Percentiles rank a stretch among this genome's conserved stretches.
Evolutionary conservation across 768 basidiomycete species (phyloP).

Genomic region (Termitomyces sp.): DNA sequence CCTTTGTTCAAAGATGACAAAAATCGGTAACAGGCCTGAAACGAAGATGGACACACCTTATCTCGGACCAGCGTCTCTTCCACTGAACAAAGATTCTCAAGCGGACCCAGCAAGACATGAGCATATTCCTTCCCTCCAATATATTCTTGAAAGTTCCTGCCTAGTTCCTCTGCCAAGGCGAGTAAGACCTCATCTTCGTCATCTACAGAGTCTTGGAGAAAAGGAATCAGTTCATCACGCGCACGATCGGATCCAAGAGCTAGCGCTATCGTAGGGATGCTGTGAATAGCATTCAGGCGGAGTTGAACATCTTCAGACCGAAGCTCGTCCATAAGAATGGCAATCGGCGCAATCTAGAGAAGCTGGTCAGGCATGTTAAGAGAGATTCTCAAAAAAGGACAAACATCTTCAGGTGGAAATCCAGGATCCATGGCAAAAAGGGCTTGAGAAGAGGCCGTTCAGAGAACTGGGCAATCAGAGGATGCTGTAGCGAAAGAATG

Average conservation of each 20-base stretch:
- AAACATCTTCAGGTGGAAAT: slow-evolving; percentile 65
- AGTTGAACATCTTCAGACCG: slow-evolving; percentile 97
- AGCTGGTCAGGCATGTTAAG: slow-evolving; percentile 5
- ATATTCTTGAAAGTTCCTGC: slow-evolving; percentile 89
- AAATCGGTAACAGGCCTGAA: slow-evolving; percentile 3
- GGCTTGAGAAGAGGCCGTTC: neutral
- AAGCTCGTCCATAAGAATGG: slow-evolving; percentile 96
- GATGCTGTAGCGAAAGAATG: neutral
- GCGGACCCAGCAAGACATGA: slow-evolving; percentile 82
- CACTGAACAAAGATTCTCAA: slow-evolving; percentile 94
- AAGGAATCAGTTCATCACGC: slow-evolving; percentile 91
- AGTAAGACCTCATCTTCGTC: slow-evolving; percentile 98
- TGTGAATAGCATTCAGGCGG: slow-evolving; percentile 93
- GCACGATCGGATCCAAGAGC: slow-evolving; percentile 94
- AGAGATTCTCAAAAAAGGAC: slow-evolving; percentile 23
- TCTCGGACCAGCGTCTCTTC: slow-evolving; percentile 98
- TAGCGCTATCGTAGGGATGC: slow-evolving; percentile 95
- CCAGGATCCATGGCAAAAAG: slow-evolving; percentile 52
- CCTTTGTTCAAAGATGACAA: slow-evolving; percentile 40
- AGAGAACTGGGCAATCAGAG: neutral
- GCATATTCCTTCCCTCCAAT: slow-evolving; percentile 87
- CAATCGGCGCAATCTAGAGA: slow-evolving; percentile 83
- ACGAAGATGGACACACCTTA: slow-evolving; percentile 56
- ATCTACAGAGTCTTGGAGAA: slow-evolving; percentile 98
- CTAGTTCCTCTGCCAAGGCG: slow-evolving; percentile 93